A percentile compares a stretch with the other conserved stretches of the same genome.
phyloP scores from a whole-genome alignment of 2,329 filamentous ascomycete genomes.

The Colletotrichum kahawae region DNA sequence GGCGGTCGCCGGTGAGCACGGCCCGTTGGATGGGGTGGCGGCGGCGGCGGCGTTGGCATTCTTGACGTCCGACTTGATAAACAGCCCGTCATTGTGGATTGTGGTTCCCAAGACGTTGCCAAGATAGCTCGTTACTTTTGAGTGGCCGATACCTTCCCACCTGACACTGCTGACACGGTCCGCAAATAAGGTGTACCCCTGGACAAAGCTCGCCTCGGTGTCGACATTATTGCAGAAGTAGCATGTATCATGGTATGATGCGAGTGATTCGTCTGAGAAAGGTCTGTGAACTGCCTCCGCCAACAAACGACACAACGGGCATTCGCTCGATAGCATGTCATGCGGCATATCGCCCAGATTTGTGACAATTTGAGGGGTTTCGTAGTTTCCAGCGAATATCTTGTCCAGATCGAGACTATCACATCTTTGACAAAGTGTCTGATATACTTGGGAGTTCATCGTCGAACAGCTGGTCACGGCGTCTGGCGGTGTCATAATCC shows the following conservation, averaged over 20 bases:
- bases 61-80: not conserved
- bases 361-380: not conserved
- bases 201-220: fast-evolving
- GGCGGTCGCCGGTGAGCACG: not conserved
- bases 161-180: not conserved
- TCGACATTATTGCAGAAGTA: not conserved
- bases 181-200: not conserved
- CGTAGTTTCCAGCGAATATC: not conserved
- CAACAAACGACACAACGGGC: not conserved
- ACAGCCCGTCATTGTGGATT: not conserved
- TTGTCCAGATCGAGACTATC: not conserved
- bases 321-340: not conserved
- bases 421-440: not conserved
- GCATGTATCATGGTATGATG: not conserved
- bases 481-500: not conserved
- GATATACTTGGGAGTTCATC: fast-evolving
- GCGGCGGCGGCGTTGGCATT: fast-evolving
- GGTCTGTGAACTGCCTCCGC: not conserved
- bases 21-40: fast-evolving
- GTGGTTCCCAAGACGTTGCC: not conserved
- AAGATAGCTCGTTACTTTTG: too few species aligned
- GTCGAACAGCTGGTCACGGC: not conserved
- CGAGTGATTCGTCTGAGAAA: not conserved
- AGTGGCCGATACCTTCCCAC: not conserved
- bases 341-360: not conserved